Base-by-base conservation (phyloP, 2,329 filamentous ascomycete species). In the Microdochium bolleyi region DNA sequence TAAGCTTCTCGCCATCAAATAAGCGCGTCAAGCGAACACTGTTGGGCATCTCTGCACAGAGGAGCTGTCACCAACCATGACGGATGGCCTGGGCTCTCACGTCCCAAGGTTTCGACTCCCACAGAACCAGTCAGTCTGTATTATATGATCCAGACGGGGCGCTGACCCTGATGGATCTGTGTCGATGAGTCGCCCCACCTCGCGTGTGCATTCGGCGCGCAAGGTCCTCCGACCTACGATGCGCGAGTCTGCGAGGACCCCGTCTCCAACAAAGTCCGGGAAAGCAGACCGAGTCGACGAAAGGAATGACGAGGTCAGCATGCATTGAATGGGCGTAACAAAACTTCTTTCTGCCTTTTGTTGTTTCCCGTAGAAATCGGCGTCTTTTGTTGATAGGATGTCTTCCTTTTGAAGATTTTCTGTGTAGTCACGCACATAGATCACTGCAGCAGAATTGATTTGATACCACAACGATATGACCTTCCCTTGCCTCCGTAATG, bases 1-100 rank as follows among this genome's bases (percentile, higher is more conserved):
- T 64, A 94, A 92, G 80, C 77, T 92, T 52, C 75, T 92, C 52
- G 85, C 88, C 72, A 89, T 91, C 73, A 91, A 91, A 78, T 92
- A 85, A 77, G 72, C 54, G 41, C 16, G 7, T 19, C 13, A 41
- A 16, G 7, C 37, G 37, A 41, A 14, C 37, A 41, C 27, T 5
- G 27, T 11, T 30, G 11, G 27, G 37, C 14, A 41, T 8, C 19
- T 41, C 16, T 16, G 5, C 37, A 8, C 37, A 41, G 37, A 16
- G 14, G 13, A 14, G 11, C 34, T 38, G n/a, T 19, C 34, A 38
- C 34, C n/a, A 38, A 8, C 34, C 34, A 38, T 8, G n/a, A 38
- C 34, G 30, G 30, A 41, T 24, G 14, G 11, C 34, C 14, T 8
- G 11, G 7, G 7, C 34, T 19, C 11, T 16, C 34, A 14, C 34